These are phyloP conservation scores for Heritiera fomes DNA, from an alignment of 345 rosid genomes.

Conservation along the genomic window DNA sequence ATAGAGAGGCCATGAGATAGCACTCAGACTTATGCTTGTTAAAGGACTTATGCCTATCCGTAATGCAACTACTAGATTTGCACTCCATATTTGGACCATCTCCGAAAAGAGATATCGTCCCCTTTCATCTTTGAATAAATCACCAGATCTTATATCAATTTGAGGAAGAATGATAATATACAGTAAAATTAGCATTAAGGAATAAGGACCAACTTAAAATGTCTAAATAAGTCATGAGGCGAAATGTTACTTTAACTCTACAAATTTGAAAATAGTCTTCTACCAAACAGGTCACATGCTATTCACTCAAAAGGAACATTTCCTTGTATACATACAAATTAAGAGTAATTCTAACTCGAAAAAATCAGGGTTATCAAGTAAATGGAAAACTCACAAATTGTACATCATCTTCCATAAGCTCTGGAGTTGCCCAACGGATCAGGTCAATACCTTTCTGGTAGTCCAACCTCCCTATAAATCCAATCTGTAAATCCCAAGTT, in stretches of 20 bases:
- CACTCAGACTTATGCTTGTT: neutral
- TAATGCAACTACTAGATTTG: neutral
- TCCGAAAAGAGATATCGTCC: neutral
- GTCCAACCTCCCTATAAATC: constrained; percentile 94
- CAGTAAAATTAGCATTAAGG: neutral
- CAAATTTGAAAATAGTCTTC: neutral
- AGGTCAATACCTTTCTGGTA: constrained; percentile 94
- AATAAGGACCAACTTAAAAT: constrained; percentile 5
- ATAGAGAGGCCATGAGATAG: neutral
- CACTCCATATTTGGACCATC: neutral
- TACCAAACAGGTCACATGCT: neutral
- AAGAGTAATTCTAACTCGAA: neutral
- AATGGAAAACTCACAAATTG: constrained; percentile 62
- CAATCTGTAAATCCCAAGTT: constrained; percentile 56
- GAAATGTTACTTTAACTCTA: neutral
- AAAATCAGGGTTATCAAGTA: neutral
- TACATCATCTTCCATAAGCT: constrained; percentile 82
- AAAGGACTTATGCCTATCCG: neutral
- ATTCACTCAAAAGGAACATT: neutral
- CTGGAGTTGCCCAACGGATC: constrained; percentile 64
- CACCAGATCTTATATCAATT: neutral
- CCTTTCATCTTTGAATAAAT: neutral
- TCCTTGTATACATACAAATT: constrained; percentile 8
- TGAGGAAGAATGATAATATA: neutral
- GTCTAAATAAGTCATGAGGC: neutral